A percentile compares a stretch with the other conserved stretches of the same genome.
These are phyloP conservation scores for Pestalotiopsis sp. DNA, from an alignment of 2,329 filamentous ascomycete species.

Conservation along the genomic window DNA sequence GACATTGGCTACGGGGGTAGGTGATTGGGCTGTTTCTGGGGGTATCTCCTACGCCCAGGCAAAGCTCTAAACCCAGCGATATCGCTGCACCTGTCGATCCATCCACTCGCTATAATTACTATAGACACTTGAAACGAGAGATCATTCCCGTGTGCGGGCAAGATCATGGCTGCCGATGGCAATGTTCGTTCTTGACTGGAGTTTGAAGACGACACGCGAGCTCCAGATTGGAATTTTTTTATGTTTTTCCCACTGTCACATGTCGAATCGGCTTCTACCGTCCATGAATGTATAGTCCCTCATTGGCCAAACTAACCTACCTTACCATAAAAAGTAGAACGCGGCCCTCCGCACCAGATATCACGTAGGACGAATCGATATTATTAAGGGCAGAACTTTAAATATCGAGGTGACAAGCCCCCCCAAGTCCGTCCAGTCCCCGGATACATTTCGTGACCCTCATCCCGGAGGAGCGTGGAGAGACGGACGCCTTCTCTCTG, in stretches of 20 bases:
- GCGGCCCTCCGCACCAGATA: background rate
- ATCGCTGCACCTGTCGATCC: background rate
- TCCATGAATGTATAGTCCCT: background rate
- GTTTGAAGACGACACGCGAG: background rate
- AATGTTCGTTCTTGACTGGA: background rate
- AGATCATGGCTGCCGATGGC: background rate
- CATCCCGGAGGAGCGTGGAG: background rate
- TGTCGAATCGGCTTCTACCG: background rate
- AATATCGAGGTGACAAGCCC: background rate
- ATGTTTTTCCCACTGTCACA: background rate
- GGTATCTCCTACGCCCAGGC: background rate
- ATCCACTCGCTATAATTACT: background rate
- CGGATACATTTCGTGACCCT: background rate
- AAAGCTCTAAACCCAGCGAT: background rate
- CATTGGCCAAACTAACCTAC: background rate
- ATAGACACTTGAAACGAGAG: background rate
- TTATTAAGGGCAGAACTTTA: background rate
- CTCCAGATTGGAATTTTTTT: background rate
- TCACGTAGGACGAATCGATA: background rate
- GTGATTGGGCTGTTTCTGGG: background rate
- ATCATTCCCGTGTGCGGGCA: background rate
- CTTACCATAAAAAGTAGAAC: background rate
- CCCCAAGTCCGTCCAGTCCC: background rate
- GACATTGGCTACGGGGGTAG: background rate
- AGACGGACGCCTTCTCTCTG: background rate